A percentile compares a stretch with the other conserved stretches of the same genome.
Conservation (phyloP, 2,329 filamentous ascomycete genomes). For the Rhynchosporium secalis region DNA sequence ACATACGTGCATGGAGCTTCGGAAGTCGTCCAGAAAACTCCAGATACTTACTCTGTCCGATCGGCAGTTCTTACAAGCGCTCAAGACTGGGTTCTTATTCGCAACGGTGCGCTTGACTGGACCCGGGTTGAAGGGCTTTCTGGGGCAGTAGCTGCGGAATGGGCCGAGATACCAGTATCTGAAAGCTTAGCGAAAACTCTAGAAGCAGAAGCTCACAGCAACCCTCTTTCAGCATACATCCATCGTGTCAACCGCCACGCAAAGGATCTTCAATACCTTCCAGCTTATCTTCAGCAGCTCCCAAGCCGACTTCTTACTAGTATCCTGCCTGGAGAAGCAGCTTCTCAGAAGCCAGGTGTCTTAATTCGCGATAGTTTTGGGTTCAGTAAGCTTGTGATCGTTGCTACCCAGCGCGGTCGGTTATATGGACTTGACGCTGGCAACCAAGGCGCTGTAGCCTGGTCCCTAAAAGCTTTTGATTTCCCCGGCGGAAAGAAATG, state of each 20-base stretch:
- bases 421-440: conserved; percentile 79
- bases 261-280: conserved; percentile 74
- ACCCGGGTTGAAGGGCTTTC: conserved; percentile 77
- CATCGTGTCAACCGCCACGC: conserved; percentile 83
- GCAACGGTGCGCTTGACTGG: conserved; percentile 82
- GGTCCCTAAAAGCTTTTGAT: conserved; percentile 67
- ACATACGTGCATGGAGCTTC: conserved; percentile 68
- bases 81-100: conserved; percentile 79
- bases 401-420: conserved; percentile 77
- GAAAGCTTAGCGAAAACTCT: conserved; percentile 78
- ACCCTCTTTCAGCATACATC: conserved; percentile 76
- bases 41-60: conserved; percentile 72
- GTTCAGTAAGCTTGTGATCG: conserved; percentile 79
- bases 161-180: conserved; percentile 72
- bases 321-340: conserved; percentile 53
- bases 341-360: conserved; percentile 45
- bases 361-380: conserved; percentile 76
- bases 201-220: conserved; percentile 83
- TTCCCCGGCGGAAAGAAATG: conserved; percentile 57
- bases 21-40: conserved; percentile 74
- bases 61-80: conserved; percentile 67
- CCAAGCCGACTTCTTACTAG: conserved; percentile 68
- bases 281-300: conserved; percentile 68
- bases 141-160: conserved; percentile 76
- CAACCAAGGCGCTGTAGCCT: conserved; percentile 70